Evolutionary conservation across 345 rosid species (phyloP).

Genomic region (Salix viminalis): DNA sequence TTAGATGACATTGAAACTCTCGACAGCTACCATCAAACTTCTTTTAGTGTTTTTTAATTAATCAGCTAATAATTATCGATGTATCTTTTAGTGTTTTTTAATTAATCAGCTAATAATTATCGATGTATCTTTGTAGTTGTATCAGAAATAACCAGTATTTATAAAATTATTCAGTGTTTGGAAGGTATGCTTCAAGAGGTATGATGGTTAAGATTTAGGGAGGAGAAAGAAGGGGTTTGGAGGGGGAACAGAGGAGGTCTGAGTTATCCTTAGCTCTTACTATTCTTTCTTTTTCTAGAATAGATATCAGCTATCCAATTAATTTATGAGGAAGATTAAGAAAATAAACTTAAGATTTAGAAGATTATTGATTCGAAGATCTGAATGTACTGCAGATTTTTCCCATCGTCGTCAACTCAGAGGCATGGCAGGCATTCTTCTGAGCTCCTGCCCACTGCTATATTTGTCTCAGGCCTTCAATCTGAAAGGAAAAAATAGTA

Average conservation of each 20-base stretch:
- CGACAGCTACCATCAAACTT: no score
- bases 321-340: background rate
- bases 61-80: no score
- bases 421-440: background rate
- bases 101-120: no score
- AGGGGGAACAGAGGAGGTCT: background rate
- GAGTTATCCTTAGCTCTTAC: background rate
- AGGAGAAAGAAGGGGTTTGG: background rate
- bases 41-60: no score
- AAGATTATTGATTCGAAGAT: background rate
- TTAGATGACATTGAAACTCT: no score
- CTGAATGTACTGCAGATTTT: background rate
- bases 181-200: background rate
- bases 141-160: background rate
- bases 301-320: no score
- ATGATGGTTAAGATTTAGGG: background rate
- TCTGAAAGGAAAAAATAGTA: background rate
- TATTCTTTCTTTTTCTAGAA: no score
- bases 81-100: no score
- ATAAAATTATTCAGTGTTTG: no score
- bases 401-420: background rate
- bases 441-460: background rate
- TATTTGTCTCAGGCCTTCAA: background rate
- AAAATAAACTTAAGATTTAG: background rate
- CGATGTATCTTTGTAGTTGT: background rate